A percentile compares a stretch with the other conserved stretches of the same genome.
Evolutionary conservation across 1,284 basidiomycete genomes (phyloP).

Genomic region (Lentinula novae-zelandiae): DNA sequence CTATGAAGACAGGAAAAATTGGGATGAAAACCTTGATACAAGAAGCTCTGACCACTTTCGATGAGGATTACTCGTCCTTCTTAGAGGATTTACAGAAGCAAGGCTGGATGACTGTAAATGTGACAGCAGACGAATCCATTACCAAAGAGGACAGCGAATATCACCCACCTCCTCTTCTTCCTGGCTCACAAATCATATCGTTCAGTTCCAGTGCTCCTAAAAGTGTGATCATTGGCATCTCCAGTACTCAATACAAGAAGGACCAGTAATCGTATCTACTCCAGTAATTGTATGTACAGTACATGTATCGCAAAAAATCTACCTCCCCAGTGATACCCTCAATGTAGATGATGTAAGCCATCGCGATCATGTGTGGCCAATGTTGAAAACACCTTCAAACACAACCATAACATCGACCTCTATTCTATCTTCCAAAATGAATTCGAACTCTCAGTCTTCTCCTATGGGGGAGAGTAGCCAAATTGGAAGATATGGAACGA

Average conservation of each 20-base stretch:
- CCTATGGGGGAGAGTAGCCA: constrained; percentile 19
- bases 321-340: too few species aligned
- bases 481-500: constrained; percentile 57
- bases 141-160: not conserved
- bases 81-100: constrained; percentile 6
- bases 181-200: constrained; percentile 4
- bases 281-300: not conserved
- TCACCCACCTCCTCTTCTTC: not conserved
- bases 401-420: not conserved
- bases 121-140: not conserved
- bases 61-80: constrained; percentile 6
- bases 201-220: constrained; percentile 10
- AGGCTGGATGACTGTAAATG: constrained; percentile 8
- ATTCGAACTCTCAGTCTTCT: constrained; percentile 2
- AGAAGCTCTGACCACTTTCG: not conserved
- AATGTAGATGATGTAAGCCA: not conserved
- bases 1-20: not conserved
- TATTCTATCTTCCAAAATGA: not conserved
- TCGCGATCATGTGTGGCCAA: not conserved
- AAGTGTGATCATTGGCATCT: constrained; percentile 6
- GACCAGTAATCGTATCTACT: not conserved
- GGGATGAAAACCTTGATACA: not conserved
- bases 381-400: not conserved
- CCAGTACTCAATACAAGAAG: constrained; percentile 8
- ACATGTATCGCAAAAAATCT: too few species aligned